Evolutionary conservation across 306 rosid genomes (phyloP).

Genomic region (Vachellia collinsii): DNA sequence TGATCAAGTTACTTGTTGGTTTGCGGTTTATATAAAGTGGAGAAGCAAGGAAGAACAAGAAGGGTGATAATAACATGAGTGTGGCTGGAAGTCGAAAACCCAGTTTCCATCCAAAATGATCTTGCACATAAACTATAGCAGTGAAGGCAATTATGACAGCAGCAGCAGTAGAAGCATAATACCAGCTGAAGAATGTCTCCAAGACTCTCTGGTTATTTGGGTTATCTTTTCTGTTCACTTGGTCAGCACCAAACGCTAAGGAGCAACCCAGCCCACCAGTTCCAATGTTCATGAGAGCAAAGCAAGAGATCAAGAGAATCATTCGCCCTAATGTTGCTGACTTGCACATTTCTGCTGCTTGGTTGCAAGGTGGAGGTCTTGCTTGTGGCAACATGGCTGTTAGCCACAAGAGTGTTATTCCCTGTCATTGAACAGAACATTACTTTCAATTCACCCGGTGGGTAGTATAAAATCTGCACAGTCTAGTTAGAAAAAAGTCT

Average conservation of each 20-base stretch:
- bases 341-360: constrained; percentile 40
- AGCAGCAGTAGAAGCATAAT: constrained; percentile 54
- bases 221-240: constrained; percentile 50
- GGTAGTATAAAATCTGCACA: too few species aligned
- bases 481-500: too few species aligned
- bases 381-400: constrained; percentile 66
- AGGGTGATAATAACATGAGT: constrained; percentile 54
- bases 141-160: constrained; percentile 57
- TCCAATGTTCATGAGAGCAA: constrained; percentile 60
- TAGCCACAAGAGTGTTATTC: constrained; percentile 60
- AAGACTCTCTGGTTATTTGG: constrained; percentile 50
- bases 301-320: constrained; percentile 44
- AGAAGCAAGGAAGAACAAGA: constrained; percentile 57
- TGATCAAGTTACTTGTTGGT: constrained; percentile 52
- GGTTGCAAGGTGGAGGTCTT: constrained; percentile 57
- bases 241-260: constrained; percentile 77
- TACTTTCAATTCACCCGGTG: too few species aligned
- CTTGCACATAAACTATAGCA: constrained; percentile 62
- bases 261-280: constrained; percentile 74
- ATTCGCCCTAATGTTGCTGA: constrained; percentile 52
- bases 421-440: constrained; percentile 42
- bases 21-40: constrained; percentile 57
- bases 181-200: constrained; percentile 67
- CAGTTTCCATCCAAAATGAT: constrained; percentile 59
- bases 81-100: constrained; percentile 63